phyloP scores from a whole-genome alignment of 129 eudicot genomes.

The Oenanthe sinensis region DNA sequence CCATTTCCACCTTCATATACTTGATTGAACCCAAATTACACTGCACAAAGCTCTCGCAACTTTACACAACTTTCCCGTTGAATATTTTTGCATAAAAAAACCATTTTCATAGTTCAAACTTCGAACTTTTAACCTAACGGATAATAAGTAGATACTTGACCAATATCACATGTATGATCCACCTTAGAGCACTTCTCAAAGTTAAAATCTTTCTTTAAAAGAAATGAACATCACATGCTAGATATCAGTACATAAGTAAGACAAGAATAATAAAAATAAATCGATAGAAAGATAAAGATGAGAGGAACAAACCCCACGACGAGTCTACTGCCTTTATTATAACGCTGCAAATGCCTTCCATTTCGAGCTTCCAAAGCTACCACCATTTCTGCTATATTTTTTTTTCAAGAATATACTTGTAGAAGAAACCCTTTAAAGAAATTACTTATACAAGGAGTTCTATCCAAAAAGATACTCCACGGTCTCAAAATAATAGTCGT shows the following conservation, averaged over 20 bases:
- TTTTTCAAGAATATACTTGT: neutral
- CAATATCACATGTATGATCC: neutral
- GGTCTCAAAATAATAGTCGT: no score
- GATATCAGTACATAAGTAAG: neutral
- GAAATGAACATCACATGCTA: neutral
- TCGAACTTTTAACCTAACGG: neutral
- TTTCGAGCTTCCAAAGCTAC: slow-evolving; percentile 64
- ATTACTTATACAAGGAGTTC: neutral
- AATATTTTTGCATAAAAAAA: neutral
- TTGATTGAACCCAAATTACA: neutral
- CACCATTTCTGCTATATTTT: slow-evolving; percentile 36
- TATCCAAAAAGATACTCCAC: neutral
- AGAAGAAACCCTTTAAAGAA: neutral
- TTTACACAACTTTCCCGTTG: neutral
- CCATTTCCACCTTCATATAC: neutral
- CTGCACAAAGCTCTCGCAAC: neutral
- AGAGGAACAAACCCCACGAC: slow-evolving; percentile 60
- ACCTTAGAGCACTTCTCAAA: neutral
- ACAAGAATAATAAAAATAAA: neutral
- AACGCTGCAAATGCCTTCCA: slow-evolving; percentile 77
- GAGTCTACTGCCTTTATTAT: slow-evolving; percentile 56
- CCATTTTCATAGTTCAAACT: neutral
- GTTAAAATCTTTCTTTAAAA: neutral
- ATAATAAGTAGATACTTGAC: neutral
- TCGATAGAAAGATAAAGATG: neutral